phyloP scores from a whole-genome alignment of 257 asterid species.

The Nicotiana noctiflora region DNA sequence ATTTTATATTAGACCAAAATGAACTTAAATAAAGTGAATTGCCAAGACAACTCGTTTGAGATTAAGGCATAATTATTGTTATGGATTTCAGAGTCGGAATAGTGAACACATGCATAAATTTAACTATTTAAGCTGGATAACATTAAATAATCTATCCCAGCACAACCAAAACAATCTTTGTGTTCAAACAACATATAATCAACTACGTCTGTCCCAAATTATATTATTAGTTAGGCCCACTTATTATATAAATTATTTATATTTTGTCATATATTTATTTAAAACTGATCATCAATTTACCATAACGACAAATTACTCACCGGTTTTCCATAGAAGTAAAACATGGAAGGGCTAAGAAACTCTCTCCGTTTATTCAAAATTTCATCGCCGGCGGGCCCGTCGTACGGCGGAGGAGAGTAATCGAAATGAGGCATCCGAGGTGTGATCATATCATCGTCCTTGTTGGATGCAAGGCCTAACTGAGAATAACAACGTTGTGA shows the following conservation, averaged over 20 bases:
- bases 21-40: background rate
- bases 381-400: conserved; percentile 69
- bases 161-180: background rate
- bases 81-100: background rate
- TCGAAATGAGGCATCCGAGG: conserved; percentile 84
- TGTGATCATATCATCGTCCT: background rate
- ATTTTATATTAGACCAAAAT: too few relatives aligned
- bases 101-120: background rate
- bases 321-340: conserved; percentile 67
- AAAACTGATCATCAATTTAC: background rate
- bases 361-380: conserved; percentile 54
- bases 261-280: background rate
- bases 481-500: conserved; percentile 6
- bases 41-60: background rate
- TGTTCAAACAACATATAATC: background rate
- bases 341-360: conserved; percentile 81
- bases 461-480: background rate
- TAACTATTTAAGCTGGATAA: background rate
- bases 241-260: background rate
- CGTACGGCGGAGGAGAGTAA: conserved; percentile 78
- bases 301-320: conserved; percentile 20
- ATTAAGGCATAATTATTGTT: too few relatives aligned
- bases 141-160: background rate
- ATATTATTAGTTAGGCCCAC: background rate
- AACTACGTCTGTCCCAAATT: background rate